phyloP scores from a whole-genome alignment of 768 basidiomycete genomes.

The Mycena pura region DNA sequence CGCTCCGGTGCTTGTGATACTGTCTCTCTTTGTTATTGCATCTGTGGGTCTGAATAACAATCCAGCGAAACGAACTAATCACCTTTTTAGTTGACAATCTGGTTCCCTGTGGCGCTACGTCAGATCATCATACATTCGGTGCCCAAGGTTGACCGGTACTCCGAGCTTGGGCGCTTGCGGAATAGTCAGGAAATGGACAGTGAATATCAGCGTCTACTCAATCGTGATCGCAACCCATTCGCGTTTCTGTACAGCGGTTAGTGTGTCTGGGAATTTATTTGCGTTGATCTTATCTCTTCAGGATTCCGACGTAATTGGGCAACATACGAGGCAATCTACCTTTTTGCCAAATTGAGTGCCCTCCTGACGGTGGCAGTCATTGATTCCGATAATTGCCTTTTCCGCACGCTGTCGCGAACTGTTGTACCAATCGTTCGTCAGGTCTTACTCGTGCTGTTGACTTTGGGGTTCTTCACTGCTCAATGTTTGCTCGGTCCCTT shows the following conservation, averaged over 20 bases:
- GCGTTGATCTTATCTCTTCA: constrained; percentile 33
- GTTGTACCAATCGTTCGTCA: constrained; percentile 66
- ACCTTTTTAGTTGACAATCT: constrained; percentile 62
- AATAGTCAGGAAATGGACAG: constrained; percentile 63
- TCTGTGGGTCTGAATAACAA: constrained; percentile 47
- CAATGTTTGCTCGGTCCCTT: constrained; percentile 72
- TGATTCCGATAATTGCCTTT: constrained; percentile 75
- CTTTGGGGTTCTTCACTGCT: constrained; percentile 62
- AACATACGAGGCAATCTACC: constrained; percentile 66
- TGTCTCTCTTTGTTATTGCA: constrained; percentile 57
- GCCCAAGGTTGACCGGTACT: constrained; percentile 70
- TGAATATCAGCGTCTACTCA: constrained; percentile 73
- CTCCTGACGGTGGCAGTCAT: constrained; percentile 71
- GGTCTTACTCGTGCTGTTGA: constrained; percentile 61
- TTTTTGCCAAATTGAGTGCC: constrained; percentile 74
- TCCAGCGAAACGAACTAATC: not conserved
- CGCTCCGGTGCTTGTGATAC: constrained; percentile 66
- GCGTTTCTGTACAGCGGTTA: constrained; percentile 73
- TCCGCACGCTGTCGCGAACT: constrained; percentile 59
- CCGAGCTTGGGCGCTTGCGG: constrained; percentile 72
- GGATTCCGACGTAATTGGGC: constrained; percentile 77
- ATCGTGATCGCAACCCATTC: constrained; percentile 70
- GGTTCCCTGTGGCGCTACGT: constrained; percentile 72
- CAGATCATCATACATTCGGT: constrained; percentile 61
- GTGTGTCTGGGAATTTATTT: constrained; percentile 24